Conservation (phyloP, 768 basidiomycete genomes). For the Termitomyces bulborhizus region DNA sequence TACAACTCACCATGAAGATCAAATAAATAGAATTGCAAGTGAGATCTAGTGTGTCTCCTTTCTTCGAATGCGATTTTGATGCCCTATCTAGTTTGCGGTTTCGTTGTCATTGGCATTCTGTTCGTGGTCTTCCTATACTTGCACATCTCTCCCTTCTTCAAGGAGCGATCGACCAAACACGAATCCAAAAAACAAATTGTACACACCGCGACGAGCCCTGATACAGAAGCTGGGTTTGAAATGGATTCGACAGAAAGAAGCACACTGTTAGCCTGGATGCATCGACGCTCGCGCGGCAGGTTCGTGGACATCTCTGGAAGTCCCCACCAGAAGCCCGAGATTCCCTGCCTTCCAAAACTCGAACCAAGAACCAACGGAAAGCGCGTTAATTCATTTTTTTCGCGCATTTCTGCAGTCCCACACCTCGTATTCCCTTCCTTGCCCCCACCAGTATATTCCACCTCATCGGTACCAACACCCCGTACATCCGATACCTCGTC, state of each 20-base stretch:
- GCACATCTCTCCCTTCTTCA: slow-evolving; percentile 18
- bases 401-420: slow-evolving; percentile 13
- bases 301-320: slow-evolving; percentile 14
- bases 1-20: neutral
- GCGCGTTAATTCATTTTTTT: slow-evolving; percentile 8
- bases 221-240: slow-evolving; percentile 10
- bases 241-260: slow-evolving; percentile 12
- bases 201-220: neutral
- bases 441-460: slow-evolving; percentile 3
- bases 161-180: neutral
- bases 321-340: neutral
- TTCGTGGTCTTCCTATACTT: slow-evolving; percentile 19
- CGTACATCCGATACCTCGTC: neutral
- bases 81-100: slow-evolving; percentile 14
- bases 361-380: neutral
- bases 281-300: slow-evolving; percentile 22
- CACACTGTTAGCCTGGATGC: slow-evolving; percentile 20
- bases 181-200: neutral
- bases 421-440: slow-evolving; percentile 3
- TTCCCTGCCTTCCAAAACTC: neutral
- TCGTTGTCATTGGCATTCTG: slow-evolving; percentile 16
- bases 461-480: neutral
- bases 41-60: neutral
- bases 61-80: neutral
- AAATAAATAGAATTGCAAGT: neutral